phyloP scores from a whole-genome alignment of 164 flowering plant genomes.

The Tetrastigma voinierianum region DNA sequence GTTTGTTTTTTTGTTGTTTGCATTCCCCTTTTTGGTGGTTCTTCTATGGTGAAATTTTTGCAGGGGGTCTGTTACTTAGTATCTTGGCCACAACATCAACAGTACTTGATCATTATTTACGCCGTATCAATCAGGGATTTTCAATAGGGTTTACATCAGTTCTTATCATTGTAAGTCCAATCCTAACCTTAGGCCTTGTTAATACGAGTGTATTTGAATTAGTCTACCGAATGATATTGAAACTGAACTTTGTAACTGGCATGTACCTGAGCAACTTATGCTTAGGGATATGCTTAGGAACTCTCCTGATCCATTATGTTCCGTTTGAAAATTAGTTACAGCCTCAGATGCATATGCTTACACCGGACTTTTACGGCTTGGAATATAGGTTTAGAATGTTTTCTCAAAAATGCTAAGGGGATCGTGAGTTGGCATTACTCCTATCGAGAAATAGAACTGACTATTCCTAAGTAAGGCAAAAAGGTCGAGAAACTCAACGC shows the following conservation, averaged over 20 bases:
- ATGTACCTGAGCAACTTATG: no score
- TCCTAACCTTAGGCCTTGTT: conserved; percentile 1
- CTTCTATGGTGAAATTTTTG: conserved; percentile 10
- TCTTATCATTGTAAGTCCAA: conserved; percentile 78
- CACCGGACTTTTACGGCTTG: no score
- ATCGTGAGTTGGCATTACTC: no score
- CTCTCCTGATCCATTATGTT: no score
- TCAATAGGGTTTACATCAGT: conserved; percentile 94
- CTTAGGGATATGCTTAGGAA: no score
- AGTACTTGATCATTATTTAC: conserved; percentile 80
- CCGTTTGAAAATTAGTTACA: no score
- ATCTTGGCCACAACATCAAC: conserved; percentile 85
- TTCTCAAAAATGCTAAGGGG: no score
- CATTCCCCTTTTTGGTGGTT: conserved; percentile 2
- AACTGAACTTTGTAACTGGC: neutral
- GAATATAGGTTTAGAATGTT: no score
- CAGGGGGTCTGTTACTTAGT: conserved; percentile 86
- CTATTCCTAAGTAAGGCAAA: no score
- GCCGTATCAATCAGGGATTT: conserved; percentile 79
- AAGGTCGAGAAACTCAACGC: neutral
- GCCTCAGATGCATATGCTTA: no score
- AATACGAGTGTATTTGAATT: neutral
- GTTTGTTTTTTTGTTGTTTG: conserved; percentile 9
- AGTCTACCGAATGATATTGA: neutral
- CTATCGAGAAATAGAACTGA: no score